Evolutionary conservation across 495 filamentous ascomycete species (phyloP), one percentile per base, ranked within the genome.

Genomic region (Oleoguttula mirabilis): DNA sequence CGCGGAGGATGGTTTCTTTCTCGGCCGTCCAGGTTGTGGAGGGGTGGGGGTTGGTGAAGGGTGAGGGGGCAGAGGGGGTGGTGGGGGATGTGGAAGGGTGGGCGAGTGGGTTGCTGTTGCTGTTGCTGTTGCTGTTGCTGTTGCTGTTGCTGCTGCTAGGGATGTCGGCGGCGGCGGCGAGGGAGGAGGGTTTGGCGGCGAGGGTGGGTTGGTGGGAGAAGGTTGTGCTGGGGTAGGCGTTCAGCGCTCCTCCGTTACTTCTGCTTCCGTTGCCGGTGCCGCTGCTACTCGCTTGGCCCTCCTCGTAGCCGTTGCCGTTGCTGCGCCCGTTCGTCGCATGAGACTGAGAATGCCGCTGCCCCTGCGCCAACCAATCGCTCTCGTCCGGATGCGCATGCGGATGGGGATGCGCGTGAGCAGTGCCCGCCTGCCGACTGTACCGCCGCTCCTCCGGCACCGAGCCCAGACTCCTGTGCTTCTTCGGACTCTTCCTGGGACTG

Each of bases 1-100:
- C 88, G 23, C 82, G 66, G 10, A 96, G 63, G 34, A 94, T 82
- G 61, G 73, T 60, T 41, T 67, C 64, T 38, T 67, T 67, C 34
- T 60, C 58, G 10, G 32, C 31, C n/a, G 43, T 51, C 64, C 64
- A 67, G 33, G 33, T 28, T 28, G 25, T 7, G n/a, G n/a, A n/a
- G n/a, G n/a, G n/a, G n/a, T n/a, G n/a, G 25, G 25, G 25, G n/a
- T n/a, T 28, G n/a, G 7, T 28, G 25, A 7, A 7, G n/a, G n/a
- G 7, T 7, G 25, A 28, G 25, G 7, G 7, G 25, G 7, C 7
- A n/a, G n/a, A n/a, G n/a, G n/a, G n/a, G 25, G 25, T 28, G 25
- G 7, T n/a, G 25, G 25, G 7, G n/a, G 25, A 28, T n/a, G 25
- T 28, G 25, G 25, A 28, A n/a, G 25, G 25, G n/a, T 28, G 25